Base-by-base conservation (phyloP, 768 basidiomycete species). In the Neoboletus brunneissimus region DNA sequence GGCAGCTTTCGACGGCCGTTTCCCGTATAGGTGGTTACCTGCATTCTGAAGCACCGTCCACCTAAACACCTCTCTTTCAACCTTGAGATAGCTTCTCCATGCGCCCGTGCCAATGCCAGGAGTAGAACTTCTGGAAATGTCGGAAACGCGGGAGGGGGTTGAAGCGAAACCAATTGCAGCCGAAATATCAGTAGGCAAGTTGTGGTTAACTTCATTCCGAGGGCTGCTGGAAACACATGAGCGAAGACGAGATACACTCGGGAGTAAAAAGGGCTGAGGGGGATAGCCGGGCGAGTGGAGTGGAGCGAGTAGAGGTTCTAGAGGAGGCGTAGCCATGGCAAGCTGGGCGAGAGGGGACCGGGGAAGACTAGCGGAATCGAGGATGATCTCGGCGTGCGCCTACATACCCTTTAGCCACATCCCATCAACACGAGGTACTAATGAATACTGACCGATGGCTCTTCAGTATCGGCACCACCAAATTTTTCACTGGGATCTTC, bases 181-280 rank as follows among this genome's bases (percentile, higher is more conserved):
- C 43, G 79, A 77, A 0, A 80, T 76, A 53, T 76, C 76, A 22
- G 77, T 64, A 16, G 81, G 78, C 43, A 72, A 70, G 31, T 74
- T 68, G 54, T 78, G 79, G 41, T 73, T 74, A 45, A 75, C 72
- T 16, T 81, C 77, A 18, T 75, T 64, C 15, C 67, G 76, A 27
- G 75, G 70, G 5, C 76, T 70, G 25, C 77, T 79, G 13, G 85
- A 83, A 7, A 80, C 78, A 64, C 79, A 79, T 13, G 91, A 90
- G 42, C 90, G 88, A 41, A 91, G 80, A n/a, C 90, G 81, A 29
- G 90, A 93, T 7, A 90, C 81, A n/a, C 77, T 81, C 4, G 88
- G 87, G 62, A 88, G 85, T 20, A 90, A 68, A 67, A 87, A 90
- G 13, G 85, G 80, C 38, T 80, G 78, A 4, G 81, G 73, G 11